Evolutionary conservation across 352 stramenopile species (phyloP).

Genomic region (Pythium grandisporangium): DNA sequence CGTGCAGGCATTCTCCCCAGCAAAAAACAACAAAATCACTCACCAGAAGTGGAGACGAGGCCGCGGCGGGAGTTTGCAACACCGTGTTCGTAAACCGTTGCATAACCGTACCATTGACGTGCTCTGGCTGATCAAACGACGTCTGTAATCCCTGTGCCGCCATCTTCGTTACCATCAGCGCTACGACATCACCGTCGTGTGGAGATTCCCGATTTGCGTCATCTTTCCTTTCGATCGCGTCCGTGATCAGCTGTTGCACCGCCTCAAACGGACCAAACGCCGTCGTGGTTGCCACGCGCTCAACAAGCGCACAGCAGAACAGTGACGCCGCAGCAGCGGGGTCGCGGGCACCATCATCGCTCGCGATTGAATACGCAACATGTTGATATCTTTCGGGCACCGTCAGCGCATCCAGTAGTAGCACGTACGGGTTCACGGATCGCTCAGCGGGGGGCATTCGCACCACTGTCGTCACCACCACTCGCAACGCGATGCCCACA

Average conservation of each 20-base stretch:
- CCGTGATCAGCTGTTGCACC: constrained; percentile 1
- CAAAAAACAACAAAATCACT: neutral
- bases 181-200: too few species aligned
- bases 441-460: constrained; percentile 7
- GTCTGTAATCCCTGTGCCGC: neutral
- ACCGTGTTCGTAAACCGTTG: constrained; percentile 5
- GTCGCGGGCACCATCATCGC: too few species aligned
- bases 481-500: constrained; percentile 28
- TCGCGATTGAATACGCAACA: too few species aligned
- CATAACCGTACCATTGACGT: constrained; percentile 1
- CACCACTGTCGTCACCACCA: constrained; percentile 16
- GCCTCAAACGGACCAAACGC: constrained; percentile 11
- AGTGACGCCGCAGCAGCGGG: too few species aligned
- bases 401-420: constrained; percentile 39
- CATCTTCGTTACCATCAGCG: constrained; percentile 4
- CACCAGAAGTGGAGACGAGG: constrained; percentile 10
- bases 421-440: constrained; percentile 28
- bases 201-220: constrained; percentile 3
- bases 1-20: too few species aligned
- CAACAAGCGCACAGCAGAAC: too few species aligned
- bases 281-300: constrained; percentile 14
- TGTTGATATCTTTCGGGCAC: constrained; percentile 20
- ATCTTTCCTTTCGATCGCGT: neutral
- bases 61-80: constrained; percentile 4
- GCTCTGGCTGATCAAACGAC: too few species aligned